Conservation (phyloP, 225 moss, liverwort and hornwort genomes). For the Climacium dendroides region DNA sequence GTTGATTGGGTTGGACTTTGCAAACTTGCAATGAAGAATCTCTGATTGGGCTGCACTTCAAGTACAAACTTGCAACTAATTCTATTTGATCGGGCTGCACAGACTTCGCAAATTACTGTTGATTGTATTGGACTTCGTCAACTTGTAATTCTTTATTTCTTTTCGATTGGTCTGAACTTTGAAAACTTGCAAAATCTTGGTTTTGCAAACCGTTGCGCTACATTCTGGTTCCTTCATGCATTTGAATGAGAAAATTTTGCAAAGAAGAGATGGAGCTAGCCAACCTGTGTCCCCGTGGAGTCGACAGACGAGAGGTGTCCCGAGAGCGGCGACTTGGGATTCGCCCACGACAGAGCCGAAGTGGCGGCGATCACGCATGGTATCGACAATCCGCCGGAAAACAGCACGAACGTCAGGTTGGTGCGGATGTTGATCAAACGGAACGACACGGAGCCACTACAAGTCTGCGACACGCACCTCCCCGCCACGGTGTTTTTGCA, state of each 20-base stretch:
- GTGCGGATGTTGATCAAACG: constrained; percentile 57
- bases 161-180: background rate
- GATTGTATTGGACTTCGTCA: background rate
- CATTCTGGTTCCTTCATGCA: no score
- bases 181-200: background rate
- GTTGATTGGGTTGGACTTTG: no score
- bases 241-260: background rate
- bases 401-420: constrained; percentile 27
- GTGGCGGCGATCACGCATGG: constrained; percentile 33
- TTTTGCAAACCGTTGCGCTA: background rate
- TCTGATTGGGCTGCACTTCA: background rate
- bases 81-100: background rate
- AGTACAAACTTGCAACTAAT: background rate
- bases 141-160: background rate
- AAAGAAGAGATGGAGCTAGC: background rate
- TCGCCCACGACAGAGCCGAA: constrained; percentile 19
- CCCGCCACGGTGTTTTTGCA: background rate
- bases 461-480: constrained; percentile 3
- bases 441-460: constrained; percentile 41
- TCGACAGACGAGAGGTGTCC: constrained; percentile 36
- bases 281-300: constrained; percentile 30
- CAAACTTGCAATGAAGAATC: no score
- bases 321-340: constrained; percentile 42
- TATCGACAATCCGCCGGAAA: constrained; percentile 23
- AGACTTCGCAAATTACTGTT: background rate